Conservation (phyloP, 345 rosid species). For the Linum tenue region DNA sequence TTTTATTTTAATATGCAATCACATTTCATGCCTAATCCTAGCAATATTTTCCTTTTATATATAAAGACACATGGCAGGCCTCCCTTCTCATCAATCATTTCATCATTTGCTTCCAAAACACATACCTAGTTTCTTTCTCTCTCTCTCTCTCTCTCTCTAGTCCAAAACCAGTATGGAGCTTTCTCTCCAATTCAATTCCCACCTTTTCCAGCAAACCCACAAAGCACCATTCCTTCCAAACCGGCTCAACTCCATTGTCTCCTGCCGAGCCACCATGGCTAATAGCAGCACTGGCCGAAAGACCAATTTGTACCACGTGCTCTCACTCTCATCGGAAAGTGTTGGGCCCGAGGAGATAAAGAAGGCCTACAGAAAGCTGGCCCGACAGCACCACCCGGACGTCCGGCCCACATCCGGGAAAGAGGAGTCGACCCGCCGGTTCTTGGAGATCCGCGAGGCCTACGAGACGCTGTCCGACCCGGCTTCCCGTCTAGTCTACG, state of each 20-base stretch:
- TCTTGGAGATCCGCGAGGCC: slow-evolving; percentile 34
- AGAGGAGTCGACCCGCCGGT: slow-evolving; percentile 26
- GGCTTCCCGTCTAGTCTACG: slow-evolving; percentile 17
- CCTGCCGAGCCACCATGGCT: neutral
- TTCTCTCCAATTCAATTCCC: no score
- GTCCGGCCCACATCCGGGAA: slow-evolving; percentile 18
- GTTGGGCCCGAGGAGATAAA: slow-evolving; percentile 32
- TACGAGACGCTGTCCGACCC: slow-evolving; percentile 39
- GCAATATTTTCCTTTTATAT: no score
- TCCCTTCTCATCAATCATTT: no score
- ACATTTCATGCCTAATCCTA: no score
- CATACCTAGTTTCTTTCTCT: no score
- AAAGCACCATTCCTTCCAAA: neutral
- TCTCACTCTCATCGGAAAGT: slow-evolving; percentile 21
- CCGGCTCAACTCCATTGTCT: neutral
- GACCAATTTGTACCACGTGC: slow-evolving; percentile 26
- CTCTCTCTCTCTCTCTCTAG: no score
- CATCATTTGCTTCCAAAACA: no score
- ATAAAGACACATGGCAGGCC: no score
- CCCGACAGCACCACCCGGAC: slow-evolving; percentile 32
- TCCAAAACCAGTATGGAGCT: no score
- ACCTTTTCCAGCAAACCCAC: neutral
- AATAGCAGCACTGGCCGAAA: neutral
- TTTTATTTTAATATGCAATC: no score
- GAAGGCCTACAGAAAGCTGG: slow-evolving; percentile 41